Percentiles rank a stretch among this genome's conserved stretches.
phyloP scores from a whole-genome alignment of 768 basidiomycete genomes.

The Hypholoma fasciculare region DNA sequence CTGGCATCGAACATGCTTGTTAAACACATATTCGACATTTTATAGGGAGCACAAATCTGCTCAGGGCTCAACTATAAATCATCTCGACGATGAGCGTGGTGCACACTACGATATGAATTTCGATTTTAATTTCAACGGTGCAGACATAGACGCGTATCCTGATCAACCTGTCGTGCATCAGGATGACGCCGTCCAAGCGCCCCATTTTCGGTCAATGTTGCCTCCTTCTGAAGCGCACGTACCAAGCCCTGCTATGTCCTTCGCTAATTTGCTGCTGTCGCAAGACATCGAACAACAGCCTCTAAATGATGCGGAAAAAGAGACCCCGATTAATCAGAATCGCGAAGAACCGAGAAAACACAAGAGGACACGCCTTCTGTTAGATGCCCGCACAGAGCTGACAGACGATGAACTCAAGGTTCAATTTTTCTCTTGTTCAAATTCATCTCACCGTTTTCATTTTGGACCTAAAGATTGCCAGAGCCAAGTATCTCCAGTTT shows the following conservation, averaged over 20 bases:
- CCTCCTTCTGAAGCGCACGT: background rate
- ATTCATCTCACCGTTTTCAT: background rate
- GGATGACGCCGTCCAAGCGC: background rate
- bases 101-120: background rate
- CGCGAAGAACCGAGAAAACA: slow-evolving; percentile 25
- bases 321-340: slow-evolving; percentile 20
- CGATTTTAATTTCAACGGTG: slow-evolving; percentile 13
- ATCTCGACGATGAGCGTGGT: slow-evolving; percentile 12
- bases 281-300: slow-evolving; percentile 35
- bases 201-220: background rate
- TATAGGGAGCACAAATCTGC: background rate
- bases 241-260: slow-evolving; percentile 32
- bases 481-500: slow-evolving; percentile 64
- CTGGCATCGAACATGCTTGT: too few relatives aligned
- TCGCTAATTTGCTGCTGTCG: slow-evolving; percentile 40
- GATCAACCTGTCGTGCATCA: background rate
- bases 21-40: background rate
- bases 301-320: slow-evolving; percentile 27
- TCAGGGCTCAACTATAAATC: slow-evolving; percentile 25
- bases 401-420: slow-evolving; percentile 84
- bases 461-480: slow-evolving; percentile 44
- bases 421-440: slow-evolving; percentile 4
- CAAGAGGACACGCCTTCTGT: slow-evolving; percentile 56
- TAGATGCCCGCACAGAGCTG: slow-evolving; percentile 77
- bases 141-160: background rate